Evolutionary conservation across 2,329 filamentous ascomycete species (phyloP).

Genomic region (Allantophomopsis cytisporea): DNA sequence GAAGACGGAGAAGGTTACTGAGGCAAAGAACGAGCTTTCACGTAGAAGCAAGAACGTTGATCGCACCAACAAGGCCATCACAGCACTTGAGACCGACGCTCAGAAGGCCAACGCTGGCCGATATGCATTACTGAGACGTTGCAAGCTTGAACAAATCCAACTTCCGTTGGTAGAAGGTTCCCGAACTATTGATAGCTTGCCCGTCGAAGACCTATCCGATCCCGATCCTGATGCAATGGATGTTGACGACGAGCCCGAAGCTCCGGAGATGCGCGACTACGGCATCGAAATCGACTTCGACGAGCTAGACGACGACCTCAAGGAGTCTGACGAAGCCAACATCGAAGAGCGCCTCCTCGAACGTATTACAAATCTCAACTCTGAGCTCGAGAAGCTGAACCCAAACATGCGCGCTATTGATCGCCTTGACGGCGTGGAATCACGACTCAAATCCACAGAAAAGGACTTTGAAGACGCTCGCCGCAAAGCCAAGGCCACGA

Average conservation of each 20-base stretch:
- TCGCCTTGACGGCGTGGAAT: conserved; percentile 74
- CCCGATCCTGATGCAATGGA: conserved; percentile 86
- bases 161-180: conserved; percentile 68
- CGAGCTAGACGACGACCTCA: conserved; percentile 67
- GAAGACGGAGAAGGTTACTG: conserved; percentile 63
- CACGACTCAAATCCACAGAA: conserved; percentile 70
- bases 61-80: conserved; percentile 57
- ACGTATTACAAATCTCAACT: conserved; percentile 58
- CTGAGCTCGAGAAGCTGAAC: conserved; percentile 83
- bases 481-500: conserved; percentile 56
- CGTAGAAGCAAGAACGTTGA: conserved; percentile 80
- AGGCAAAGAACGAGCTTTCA: conserved; percentile 67
- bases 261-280: conserved; percentile 67
- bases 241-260: conserved; percentile 57
- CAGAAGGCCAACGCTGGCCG: conserved; percentile 76
- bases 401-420: conserved; percentile 96
- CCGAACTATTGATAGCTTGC: conserved; percentile 59
- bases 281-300: conserved; percentile 86
- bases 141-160: conserved; percentile 85
- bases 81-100: conserved; percentile 68
- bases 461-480: conserved; percentile 83
- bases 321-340: conserved; percentile 56
- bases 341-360: conserved; percentile 67
- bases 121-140: conserved; percentile 73
- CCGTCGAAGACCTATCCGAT: conserved; percentile 67